A percentile compares a stretch with the other conserved stretches of the same genome.
phyloP scores from a whole-genome alignment of 805 yeast genomes.

The Lipomyces lipofer region DNA sequence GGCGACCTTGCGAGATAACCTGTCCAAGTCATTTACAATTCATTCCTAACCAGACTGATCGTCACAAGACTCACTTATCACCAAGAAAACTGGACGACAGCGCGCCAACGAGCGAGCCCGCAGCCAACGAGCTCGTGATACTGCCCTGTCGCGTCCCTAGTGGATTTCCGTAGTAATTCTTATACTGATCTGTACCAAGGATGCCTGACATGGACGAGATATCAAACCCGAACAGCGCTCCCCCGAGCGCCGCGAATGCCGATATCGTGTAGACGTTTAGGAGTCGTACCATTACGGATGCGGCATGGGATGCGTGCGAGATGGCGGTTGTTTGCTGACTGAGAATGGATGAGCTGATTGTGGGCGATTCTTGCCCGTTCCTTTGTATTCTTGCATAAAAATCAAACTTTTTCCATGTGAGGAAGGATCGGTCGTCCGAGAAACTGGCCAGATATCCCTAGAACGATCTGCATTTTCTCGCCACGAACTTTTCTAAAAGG shows the following conservation, averaged over 20 bases:
- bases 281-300: conserved; percentile 16
- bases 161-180: conserved; percentile 50
- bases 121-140: conserved; percentile 60
- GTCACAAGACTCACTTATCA: not conserved
- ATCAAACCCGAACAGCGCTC: too few species aligned
- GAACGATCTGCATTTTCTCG: too few species aligned
- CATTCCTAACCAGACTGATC: not conserved
- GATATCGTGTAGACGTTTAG: conserved; percentile 50
- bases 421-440: too few species aligned
- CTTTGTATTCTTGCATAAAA: too few species aligned
- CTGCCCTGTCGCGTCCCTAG: conserved; percentile 56
- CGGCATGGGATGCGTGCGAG: too few species aligned
- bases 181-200: conserved; percentile 48
- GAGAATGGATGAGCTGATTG: too few species aligned
- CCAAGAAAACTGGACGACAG: conserved; percentile 44
- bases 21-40: conserved; percentile 8
- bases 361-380: too few species aligned
- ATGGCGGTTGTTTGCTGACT: too few species aligned
- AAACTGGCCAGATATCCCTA: too few species aligned
- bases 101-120: conserved; percentile 65
- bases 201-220: conserved; percentile 65
- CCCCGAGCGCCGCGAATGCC: too few species aligned
- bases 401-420: too few species aligned
- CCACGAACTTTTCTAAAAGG: too few species aligned
- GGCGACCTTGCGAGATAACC: conserved; percentile 21